Conservation (phyloP, 106 monocot genomes). For the Vanilla planifolia region DNA sequence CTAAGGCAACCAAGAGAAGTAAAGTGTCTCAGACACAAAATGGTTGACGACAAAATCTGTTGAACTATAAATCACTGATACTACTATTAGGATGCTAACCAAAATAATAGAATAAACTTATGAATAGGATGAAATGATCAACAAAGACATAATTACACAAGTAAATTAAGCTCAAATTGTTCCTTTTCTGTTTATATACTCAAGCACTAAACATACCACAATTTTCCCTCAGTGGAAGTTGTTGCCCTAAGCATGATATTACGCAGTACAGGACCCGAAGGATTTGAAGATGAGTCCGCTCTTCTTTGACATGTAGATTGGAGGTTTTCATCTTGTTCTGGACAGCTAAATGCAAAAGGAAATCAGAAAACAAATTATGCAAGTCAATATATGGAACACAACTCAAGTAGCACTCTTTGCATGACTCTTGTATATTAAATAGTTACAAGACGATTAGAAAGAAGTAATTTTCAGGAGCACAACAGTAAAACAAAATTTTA, state of each 20-base stretch:
- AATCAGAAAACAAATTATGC: not conserved
- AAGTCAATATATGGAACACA: not conserved
- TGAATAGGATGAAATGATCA: not conserved
- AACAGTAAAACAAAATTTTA: too few relatives aligned
- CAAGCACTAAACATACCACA: slow-evolving; percentile 33
- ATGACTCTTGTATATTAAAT: too few relatives aligned
- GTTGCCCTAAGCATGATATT: slow-evolving; percentile 53
- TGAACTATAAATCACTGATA: too few relatives aligned
- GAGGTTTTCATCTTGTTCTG: slow-evolving; percentile 71
- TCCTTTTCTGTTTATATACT: not conserved
- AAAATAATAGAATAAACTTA: not conserved
- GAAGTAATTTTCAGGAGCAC: too few relatives aligned
- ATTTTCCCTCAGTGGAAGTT: slow-evolving; percentile 46
- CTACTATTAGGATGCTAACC: too few relatives aligned
- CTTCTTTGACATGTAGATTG: slow-evolving; percentile 40
- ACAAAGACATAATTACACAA: not conserved
- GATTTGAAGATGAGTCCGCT: slow-evolving; percentile 52
- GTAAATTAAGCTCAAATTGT: not conserved
- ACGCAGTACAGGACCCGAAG: slow-evolving; percentile 32
- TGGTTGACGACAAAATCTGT: not conserved
- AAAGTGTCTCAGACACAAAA: not conserved
- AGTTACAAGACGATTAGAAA: too few relatives aligned
- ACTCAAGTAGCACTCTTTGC: not conserved
- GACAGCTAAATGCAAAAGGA: slow-evolving; percentile 20
- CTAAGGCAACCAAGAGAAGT: slow-evolving; percentile 28